Percentiles rank a stretch among this genome's conserved stretches.
These are phyloP conservation scores for Fusarium newnesense DNA, from an alignment of 2,329 filamentous ascomycete species.

Conservation along the genomic window DNA sequence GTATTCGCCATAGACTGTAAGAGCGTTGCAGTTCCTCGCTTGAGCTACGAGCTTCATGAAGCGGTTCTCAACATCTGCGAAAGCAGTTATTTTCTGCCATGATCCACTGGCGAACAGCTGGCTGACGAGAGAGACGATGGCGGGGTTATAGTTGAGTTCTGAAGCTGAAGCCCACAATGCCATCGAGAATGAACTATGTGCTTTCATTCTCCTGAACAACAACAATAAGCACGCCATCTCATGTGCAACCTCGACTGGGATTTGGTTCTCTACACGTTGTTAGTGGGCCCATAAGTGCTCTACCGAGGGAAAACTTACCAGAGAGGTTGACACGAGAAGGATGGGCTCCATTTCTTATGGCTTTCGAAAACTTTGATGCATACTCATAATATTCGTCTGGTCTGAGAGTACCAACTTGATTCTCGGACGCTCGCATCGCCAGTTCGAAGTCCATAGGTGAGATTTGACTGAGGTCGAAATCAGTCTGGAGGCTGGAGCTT, in stretches of 20 bases:
- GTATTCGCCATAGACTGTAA: slow-evolving; percentile 48
- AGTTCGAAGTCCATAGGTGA: slow-evolving; percentile 35
- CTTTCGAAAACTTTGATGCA: slow-evolving; percentile 35
- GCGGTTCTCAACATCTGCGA: slow-evolving; percentile 39
- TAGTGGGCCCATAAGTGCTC: background rate
- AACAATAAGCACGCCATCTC: slow-evolving; percentile 45
- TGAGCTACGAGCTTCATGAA: slow-evolving; percentile 47
- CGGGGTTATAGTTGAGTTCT: slow-evolving; percentile 43
- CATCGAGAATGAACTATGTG: slow-evolving; percentile 24
- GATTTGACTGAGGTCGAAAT: slow-evolving; percentile 39
- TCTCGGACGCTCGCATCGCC: slow-evolving; percentile 24
- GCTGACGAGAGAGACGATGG: slow-evolving; percentile 46
- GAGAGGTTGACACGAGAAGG: slow-evolving; percentile 35
- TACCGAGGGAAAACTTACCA: slow-evolving; percentile 35
- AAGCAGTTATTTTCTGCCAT: slow-evolving; percentile 32
- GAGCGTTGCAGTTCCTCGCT: slow-evolving; percentile 49
- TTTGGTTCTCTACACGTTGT: slow-evolving; percentile 28
- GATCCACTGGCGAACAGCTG: slow-evolving; percentile 32
- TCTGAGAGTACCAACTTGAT: slow-evolving; percentile 30
- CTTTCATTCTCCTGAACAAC: background rate
- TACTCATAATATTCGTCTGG: slow-evolving; percentile 41
- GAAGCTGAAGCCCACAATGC: slow-evolving; percentile 49
- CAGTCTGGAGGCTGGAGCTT: slow-evolving; percentile 1
- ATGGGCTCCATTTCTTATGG: slow-evolving; percentile 34
- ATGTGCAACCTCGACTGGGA: slow-evolving; percentile 40